Evolutionary conservation across 116 monocot genomes (phyloP).

Genomic region (Posidonia oceanica): DNA sequence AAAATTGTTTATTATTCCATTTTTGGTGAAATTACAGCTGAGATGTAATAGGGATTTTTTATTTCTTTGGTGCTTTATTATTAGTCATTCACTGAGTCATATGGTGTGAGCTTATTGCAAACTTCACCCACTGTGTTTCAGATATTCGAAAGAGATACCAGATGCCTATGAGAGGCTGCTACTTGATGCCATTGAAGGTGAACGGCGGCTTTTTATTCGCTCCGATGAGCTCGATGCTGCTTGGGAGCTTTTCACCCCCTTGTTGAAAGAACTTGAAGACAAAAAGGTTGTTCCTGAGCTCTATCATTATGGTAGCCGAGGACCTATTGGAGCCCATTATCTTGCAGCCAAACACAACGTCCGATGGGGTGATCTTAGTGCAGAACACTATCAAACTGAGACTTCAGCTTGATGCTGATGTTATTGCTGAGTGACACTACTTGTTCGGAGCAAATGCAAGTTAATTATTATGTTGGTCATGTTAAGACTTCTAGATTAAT

Average conservation of each 20-base stretch:
- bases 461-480: too few relatives aligned
- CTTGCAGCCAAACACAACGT: constrained; percentile 56
- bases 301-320: constrained; percentile 62
- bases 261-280: constrained; percentile 57
- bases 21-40: too few relatives aligned
- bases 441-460: too few relatives aligned
- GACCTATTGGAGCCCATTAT: constrained; percentile 52
- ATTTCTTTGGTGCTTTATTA: too few relatives aligned
- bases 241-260: constrained; percentile 60
- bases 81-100: too few relatives aligned
- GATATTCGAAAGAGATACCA: constrained; percentile 64
- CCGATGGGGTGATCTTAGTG: constrained; percentile 52
- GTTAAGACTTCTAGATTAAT: too few relatives aligned
- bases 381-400: constrained; percentile 21
- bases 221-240: constrained; percentile 65
- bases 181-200: constrained; percentile 66
- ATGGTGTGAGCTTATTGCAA: neutral
- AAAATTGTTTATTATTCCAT: too few relatives aligned
- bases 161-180: constrained; percentile 68
- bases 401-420: too few relatives aligned
- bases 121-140: constrained; percentile 3
- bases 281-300: constrained; percentile 55
- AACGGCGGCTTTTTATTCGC: constrained; percentile 55
- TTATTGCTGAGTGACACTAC: too few relatives aligned
- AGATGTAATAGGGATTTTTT: too few relatives aligned